Conservation (phyloP, 768 basidiomycete species). For the Rhodosporidiobolus odoratus region DNA sequence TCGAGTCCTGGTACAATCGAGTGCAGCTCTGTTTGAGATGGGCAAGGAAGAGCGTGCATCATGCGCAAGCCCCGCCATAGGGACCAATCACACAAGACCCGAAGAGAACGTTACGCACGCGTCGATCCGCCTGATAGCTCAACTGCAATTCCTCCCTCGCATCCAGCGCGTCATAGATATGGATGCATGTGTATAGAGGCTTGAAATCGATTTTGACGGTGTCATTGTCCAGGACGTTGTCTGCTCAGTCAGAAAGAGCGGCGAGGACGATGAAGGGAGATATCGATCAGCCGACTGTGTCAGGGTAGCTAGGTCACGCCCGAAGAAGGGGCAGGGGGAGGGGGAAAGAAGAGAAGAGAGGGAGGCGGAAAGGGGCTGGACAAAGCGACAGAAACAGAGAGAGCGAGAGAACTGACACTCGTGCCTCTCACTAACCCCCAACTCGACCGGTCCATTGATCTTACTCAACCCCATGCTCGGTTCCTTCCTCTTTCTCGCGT, state of each 20-base stretch:
- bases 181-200: slow-evolving; percentile 91
- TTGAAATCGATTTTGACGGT: slow-evolving; percentile 84
- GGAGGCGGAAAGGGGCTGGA: background rate
- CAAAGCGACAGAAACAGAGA: background rate
- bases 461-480: slow-evolving; percentile 75
- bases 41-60: background rate
- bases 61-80: too few relatives aligned
- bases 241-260: slow-evolving; percentile 52
- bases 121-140: slow-evolving; percentile 95
- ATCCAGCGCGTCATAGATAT: slow-evolving; percentile 87
- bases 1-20: too few relatives aligned
- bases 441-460: slow-evolving; percentile 57
- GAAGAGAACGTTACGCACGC: slow-evolving; percentile 52
- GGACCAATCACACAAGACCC: background rate
- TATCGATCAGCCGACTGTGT: too few relatives aligned
- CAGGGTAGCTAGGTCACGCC: too few relatives aligned
- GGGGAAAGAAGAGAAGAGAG: background rate
- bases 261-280: too few relatives aligned
- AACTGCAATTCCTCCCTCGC: slow-evolving; percentile 81
- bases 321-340: too few relatives aligned
- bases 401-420: slow-evolving; percentile 64
- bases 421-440: slow-evolving; percentile 84
- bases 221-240: slow-evolving; percentile 86
- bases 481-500: slow-evolving; percentile 75
- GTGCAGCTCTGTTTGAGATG: background rate